Percentiles rank a stretch among this genome's conserved stretches.
These are phyloP conservation scores for Melanogaster broomeanus DNA, from an alignment of 768 basidiomycete species.

Conservation along the genomic window DNA sequence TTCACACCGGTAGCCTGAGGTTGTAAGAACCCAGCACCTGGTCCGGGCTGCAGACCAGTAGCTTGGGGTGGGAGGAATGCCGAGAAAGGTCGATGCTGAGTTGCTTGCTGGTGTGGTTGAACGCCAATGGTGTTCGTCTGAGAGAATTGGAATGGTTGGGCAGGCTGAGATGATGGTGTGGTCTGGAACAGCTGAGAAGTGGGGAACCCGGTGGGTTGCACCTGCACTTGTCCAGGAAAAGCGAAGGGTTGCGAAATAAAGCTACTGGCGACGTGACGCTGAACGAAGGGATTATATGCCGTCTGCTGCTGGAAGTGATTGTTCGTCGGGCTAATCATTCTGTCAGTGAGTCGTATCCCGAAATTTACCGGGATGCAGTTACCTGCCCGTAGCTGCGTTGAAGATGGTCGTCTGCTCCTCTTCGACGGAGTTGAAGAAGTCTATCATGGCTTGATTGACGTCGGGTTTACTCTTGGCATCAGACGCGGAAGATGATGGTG, in stretches of 20 bases:
- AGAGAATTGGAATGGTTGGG: constrained; percentile 9
- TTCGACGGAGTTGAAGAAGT: constrained; percentile 92
- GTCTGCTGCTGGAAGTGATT: constrained; percentile 60
- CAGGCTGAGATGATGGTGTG: constrained; percentile 17
- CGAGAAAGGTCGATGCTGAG: constrained; percentile 55
- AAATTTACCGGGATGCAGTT: constrained; percentile 1
- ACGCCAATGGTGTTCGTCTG: constrained; percentile 29
- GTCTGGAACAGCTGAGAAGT: constrained; percentile 46
- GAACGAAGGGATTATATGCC: constrained; percentile 76
- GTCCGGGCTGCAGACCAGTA: constrained; percentile 44
- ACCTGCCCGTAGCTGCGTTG: constrained; percentile 62
- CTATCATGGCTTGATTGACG: constrained; percentile 56
- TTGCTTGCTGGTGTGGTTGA: constrained; percentile 34
- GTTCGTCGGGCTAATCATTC: constrained; percentile 42
- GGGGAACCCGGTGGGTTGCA: constrained; percentile 60
- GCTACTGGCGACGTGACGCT: constrained; percentile 53
- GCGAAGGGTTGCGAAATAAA: constrained; percentile 45
- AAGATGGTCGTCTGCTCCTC: constrained; percentile 74
- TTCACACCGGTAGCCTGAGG: constrained; percentile 63
- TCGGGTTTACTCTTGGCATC: constrained; percentile 33
- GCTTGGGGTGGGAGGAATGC: constrained; percentile 57
- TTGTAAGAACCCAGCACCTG: constrained; percentile 51
- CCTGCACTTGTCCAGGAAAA: constrained; percentile 40
- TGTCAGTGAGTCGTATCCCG: constrained; percentile 10
- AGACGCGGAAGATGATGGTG: constrained; percentile 19